A percentile compares a stretch with the other conserved stretches of the same genome.
Evolutionary conservation across 495 filamentous ascomycete species (phyloP).

Genomic region (Symbiotaphrina buchneri): DNA sequence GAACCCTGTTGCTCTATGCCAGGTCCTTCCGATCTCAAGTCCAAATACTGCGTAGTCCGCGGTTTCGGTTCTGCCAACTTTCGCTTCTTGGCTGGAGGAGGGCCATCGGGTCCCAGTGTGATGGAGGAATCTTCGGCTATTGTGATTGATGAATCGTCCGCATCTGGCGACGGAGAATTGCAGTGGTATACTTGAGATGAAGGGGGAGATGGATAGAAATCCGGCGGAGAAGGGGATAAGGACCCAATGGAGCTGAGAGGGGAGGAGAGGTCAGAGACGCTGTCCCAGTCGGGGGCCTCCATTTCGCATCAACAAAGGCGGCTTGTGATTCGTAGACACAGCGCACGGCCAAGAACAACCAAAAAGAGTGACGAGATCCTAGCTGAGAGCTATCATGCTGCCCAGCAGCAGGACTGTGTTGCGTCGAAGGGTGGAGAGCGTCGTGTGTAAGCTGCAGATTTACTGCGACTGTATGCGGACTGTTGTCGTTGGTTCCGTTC

Average conservation of each 20-base stretch:
- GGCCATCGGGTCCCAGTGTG: slow-evolving; percentile 2
- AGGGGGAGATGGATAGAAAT: slow-evolving; percentile 28
- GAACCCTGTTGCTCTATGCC: slow-evolving; percentile 25
- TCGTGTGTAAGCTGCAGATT: too few relatives aligned
- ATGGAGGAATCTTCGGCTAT: too few relatives aligned
- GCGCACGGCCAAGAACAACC: too few relatives aligned
- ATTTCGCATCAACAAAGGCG: too few relatives aligned
- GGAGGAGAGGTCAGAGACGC: slow-evolving; percentile 21
- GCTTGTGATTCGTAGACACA: too few relatives aligned
- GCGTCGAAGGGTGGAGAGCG: too few relatives aligned
- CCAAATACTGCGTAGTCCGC: slow-evolving; percentile 54
- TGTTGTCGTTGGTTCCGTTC: too few relatives aligned
- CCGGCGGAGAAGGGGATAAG: slow-evolving; percentile 31
- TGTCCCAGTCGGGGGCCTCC: too few relatives aligned
- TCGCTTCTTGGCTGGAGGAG: slow-evolving; percentile 50
- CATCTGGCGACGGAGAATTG: background rate
- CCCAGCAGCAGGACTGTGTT: too few relatives aligned
- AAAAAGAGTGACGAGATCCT: too few relatives aligned
- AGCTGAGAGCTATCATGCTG: too few relatives aligned
- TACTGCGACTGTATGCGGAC: too few relatives aligned
- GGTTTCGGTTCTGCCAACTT: slow-evolving; percentile 44
- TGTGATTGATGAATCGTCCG: background rate
- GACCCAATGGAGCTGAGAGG: slow-evolving; percentile 29
- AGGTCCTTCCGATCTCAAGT: slow-evolving; percentile 25
- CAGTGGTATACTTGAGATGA: slow-evolving; percentile 9